Percentiles rank a stretch among this genome's conserved stretches.
Evolutionary conservation across 1,139 yeast genomes (phyloP).

Genomic region (Sugiyamaella xylanicola): DNA sequence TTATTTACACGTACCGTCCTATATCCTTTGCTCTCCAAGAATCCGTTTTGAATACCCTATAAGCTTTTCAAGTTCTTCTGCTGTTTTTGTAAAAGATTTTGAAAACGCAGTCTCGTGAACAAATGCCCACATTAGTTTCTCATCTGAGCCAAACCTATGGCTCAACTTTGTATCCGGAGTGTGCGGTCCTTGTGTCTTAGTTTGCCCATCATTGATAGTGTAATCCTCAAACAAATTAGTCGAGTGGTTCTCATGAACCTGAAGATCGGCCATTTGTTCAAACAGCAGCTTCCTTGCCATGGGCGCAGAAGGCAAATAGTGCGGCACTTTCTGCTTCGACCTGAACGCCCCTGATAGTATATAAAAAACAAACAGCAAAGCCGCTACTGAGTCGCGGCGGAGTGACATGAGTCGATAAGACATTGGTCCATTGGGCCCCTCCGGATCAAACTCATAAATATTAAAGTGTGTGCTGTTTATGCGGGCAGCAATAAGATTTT

Average conservation of each 20-base stretch:
- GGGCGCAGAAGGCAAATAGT: constrained; percentile 50
- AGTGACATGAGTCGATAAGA: constrained; percentile 47
- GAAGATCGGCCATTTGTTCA: constrained; percentile 45
- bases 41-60: constrained; percentile 46
- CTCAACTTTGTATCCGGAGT: not conserved
- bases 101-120: constrained; percentile 55
- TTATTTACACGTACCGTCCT: not conserved
- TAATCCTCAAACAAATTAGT: constrained; percentile 11
- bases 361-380: constrained; percentile 49
- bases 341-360: constrained; percentile 49
- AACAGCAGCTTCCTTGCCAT: constrained; percentile 49
- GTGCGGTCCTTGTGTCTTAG: not conserved
- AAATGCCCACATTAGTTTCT: constrained; percentile 45
- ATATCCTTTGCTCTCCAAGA: constrained; percentile 48
- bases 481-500: constrained; percentile 51
- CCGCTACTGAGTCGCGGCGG: constrained; percentile 52
- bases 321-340: constrained; percentile 46
- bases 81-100: constrained; percentile 50
- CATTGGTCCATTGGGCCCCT: constrained; percentile 34
- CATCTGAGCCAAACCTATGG: constrained; percentile 5
- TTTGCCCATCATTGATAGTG: not conserved
- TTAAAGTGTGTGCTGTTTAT: constrained; percentile 51
- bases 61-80: constrained; percentile 48
- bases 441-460: constrained; percentile 49
- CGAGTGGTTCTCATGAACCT: constrained; percentile 28